Evolutionary conservation across 352 stramenopile species (phyloP).

Genomic region (Thraustochytrium striatum): DNA sequence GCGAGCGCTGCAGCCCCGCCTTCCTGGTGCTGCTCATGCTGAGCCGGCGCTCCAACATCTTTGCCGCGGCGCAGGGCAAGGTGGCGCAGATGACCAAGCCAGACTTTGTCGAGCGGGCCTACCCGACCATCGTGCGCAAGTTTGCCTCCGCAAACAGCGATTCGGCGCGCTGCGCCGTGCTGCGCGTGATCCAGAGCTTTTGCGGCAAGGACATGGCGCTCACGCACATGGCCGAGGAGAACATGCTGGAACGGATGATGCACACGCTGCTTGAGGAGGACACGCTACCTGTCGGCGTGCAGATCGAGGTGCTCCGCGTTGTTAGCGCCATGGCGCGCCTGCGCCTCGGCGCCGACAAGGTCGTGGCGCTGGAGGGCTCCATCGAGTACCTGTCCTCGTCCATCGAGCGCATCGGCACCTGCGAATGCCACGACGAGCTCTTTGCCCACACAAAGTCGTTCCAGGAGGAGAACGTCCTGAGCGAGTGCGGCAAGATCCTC

Average conservation of each 20-base stretch:
- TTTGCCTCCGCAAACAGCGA: not conserved
- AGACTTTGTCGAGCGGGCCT: slow-evolving; percentile 5
- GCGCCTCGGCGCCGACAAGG: not conserved
- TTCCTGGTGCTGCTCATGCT: slow-evolving; percentile 19
- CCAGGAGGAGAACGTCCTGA: not conserved
- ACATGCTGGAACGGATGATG: not conserved
- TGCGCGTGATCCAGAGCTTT: slow-evolving; percentile 16
- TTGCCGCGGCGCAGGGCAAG: slow-evolving; percentile 5
- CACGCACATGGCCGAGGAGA: not conserved
- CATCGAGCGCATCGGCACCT: not conserved
- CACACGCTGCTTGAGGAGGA: not conserved
- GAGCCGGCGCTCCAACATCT: not conserved
- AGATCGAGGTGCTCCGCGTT: not conserved
- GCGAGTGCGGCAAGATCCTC: not conserved
- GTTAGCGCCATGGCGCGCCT: not conserved
- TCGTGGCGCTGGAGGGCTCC: not conserved
- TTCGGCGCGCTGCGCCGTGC: not conserved
- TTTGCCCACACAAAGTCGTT: not conserved
- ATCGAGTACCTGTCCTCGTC: not conserved
- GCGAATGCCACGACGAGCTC: not conserved
- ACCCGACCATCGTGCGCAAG: not conserved
- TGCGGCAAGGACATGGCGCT: slow-evolving; percentile 11
- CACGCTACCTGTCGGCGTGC: not conserved
- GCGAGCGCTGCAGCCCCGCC: not conserved
- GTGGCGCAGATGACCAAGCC: not conserved